phyloP scores from a whole-genome alignment of 208 protist species.

The Leishmania turanica region DNA sequence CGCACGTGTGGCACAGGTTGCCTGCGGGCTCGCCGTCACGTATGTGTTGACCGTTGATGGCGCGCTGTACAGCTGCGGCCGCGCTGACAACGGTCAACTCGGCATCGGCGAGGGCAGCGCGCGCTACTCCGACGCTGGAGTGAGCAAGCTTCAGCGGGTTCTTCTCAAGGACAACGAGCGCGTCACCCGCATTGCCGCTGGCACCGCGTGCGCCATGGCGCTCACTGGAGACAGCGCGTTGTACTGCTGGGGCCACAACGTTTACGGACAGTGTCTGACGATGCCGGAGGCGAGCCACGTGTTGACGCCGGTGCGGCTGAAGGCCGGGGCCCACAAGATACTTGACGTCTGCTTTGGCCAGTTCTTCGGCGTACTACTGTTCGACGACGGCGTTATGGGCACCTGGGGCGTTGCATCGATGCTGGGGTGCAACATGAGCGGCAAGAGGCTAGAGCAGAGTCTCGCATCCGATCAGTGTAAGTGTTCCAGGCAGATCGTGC shows the following conservation, averaged over 20 bases:
- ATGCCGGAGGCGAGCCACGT: constrained; percentile 26
- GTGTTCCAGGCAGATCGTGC: constrained; percentile 44
- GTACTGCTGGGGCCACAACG: constrained; percentile 80
- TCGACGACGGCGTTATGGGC: constrained; percentile 49
- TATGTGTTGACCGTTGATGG: constrained; percentile 60
- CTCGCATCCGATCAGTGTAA: constrained; percentile 28
- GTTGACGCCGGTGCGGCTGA: constrained; percentile 36
- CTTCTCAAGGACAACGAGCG: constrained; percentile 36
- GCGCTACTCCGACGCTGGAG: constrained; percentile 22
- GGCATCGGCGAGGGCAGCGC: constrained; percentile 34
- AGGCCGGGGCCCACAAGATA: constrained; percentile 24
- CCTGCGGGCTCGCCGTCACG: constrained; percentile 64
- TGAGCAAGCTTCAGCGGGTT: constrained; percentile 31
- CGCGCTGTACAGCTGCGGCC: constrained; percentile 75
- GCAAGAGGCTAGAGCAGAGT: constrained; percentile 29
- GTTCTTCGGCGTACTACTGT: constrained; percentile 49
- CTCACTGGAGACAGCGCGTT: constrained; percentile 39
- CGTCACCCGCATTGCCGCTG: constrained; percentile 44
- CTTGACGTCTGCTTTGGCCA: constrained; percentile 60
- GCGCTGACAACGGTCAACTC: constrained; percentile 55
- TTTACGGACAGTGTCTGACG: constrained; percentile 68
- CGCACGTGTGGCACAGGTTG: constrained; percentile 46
- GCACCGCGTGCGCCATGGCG: constrained; percentile 45
- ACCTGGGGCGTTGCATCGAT: constrained; percentile 62
- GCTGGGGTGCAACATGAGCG: constrained; percentile 40